Percentiles rank a stretch among this genome's conserved stretches.
Conservation (phyloP, 2,329 filamentous ascomycete species). For the Aspergillus novoparasiticus region DNA sequence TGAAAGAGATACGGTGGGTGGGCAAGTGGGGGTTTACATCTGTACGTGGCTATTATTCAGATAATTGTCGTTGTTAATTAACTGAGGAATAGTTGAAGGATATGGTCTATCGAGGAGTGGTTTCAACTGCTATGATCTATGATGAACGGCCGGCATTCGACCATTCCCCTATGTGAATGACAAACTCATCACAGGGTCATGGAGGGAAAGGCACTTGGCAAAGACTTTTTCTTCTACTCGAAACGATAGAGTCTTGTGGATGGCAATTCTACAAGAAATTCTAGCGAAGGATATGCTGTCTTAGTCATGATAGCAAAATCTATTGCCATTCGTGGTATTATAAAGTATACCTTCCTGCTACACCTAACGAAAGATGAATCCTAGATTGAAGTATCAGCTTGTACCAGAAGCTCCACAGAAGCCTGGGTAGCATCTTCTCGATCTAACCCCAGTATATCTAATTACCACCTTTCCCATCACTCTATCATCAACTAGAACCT, state of each 20-base stretch:
- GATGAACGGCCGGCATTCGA: slow-evolving; percentile 11
- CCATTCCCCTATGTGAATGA: slow-evolving; percentile 13
- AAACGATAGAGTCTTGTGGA: not conserved
- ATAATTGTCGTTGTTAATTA: not conserved
- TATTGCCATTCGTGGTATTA: no score
- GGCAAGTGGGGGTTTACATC: slow-evolving; percentile 11
- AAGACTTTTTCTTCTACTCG: not conserved
- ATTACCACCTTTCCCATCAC: no score
- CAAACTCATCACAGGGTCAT: slow-evolving; percentile 11
- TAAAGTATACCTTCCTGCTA: no score
- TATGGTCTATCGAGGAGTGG: slow-evolving; percentile 5
- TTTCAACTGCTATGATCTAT: slow-evolving; percentile 16
- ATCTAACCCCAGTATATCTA: no score
- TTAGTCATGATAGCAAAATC: no score
- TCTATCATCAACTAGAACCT: no score
- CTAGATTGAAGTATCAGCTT: no score
- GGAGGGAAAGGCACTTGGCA: slow-evolving; percentile 1
- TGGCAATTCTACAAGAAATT: not conserved
- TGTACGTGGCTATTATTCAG: not conserved
- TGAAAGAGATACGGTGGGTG: slow-evolving; percentile 12
- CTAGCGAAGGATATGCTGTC: no score
- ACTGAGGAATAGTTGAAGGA: not conserved
- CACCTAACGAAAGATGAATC: no score
- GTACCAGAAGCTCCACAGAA: no score
- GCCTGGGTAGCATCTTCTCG: no score